Percentiles rank a stretch among this genome's conserved stretches.
Conservation (phyloP, 305 asterid genomes). For the Rubia tinctorum region DNA sequence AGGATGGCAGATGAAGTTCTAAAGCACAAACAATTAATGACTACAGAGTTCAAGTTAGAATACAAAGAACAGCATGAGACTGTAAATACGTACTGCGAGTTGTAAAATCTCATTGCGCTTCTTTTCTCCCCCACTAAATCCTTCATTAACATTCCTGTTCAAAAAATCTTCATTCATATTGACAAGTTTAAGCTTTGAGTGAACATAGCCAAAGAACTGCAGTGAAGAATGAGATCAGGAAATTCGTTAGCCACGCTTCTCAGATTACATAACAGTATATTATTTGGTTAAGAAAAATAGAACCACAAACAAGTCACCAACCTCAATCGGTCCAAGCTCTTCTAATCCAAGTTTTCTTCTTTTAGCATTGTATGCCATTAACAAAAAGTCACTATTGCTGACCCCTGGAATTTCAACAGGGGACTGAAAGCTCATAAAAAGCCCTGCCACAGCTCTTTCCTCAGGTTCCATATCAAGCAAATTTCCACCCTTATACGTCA, state of each 20-base stretch:
- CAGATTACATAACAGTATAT: conserved; percentile 3
- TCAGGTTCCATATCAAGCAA: conserved; percentile 95
- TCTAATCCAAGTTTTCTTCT: conserved; percentile 72
- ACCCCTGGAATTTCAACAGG: conserved; percentile 98
- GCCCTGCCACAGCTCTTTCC: conserved; percentile 88
- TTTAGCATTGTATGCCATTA: conserved; percentile 93
- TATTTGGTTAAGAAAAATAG: background rate
- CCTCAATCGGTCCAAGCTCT: conserved; percentile 98
- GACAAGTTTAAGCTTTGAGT: conserved; percentile 80
- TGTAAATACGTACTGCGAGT: conserved; percentile 72
- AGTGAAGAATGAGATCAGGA: conserved; percentile 22
- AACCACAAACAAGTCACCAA: conserved; percentile 21
- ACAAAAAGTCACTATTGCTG: conserved; percentile 88
- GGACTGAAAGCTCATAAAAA: conserved; percentile 95
- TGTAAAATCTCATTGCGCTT: conserved; percentile 97
- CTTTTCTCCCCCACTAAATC: conserved; percentile 98
- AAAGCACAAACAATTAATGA: background rate
- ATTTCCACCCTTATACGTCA: conserved; percentile 75
- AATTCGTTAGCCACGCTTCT: background rate
- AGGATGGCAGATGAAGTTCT: background rate
- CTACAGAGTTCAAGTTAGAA: background rate
- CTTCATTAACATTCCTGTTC: conserved; percentile 95
- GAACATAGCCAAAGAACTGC: conserved; percentile 86
- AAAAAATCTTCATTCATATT: conserved; percentile 86
- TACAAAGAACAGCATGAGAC: conserved; percentile 15